Evolutionary conservation across 345 rosid genomes (phyloP), one percentile per base, ranked within the genome.

Genomic region (Moringa oleifera): DNA sequence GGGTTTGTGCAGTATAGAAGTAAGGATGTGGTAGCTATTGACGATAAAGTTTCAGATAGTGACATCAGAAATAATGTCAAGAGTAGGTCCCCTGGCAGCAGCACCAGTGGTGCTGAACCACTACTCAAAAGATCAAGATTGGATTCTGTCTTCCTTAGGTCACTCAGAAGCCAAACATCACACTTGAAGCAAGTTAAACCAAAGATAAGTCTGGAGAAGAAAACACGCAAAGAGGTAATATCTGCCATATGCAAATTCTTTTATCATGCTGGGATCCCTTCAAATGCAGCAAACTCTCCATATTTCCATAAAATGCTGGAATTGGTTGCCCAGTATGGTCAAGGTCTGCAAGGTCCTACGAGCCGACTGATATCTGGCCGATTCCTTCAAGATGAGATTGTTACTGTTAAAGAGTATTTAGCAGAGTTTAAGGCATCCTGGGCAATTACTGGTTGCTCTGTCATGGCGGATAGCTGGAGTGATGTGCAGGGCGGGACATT

Each of bases 381-480:
- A 58, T 74, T 80, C 64, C 75, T 81, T 57, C 83, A 81, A 47
- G 85, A 81, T 1, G 87, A 84, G 70, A 74, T 84, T 47, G 62
- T 73, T 49, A 74, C 72, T 57, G 72, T 82, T 57, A 80, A 73
- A 65, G 70, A 77, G 50, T 67, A 73, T 60, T 58, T 82, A 45
- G 80, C 54, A 45, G 87, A 79, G 66, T 69, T 68, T 65, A 82
- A 69, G 74, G 71, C 81, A 53, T 75, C 81, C 46, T 79, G 86
- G 86, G 57, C 56, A 22, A 56, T 71, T 54, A 79, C 79, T 10
- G 82, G 89, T 56, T 84, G 89, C 58, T 77, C 86, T 41, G 65
- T 83, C 59, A 67, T 79, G 77, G 83, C 82, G 66, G 93, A 89
- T 77, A 73, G 79, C 60, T 89, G 93, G 96, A 79, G 67, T 25